Evolutionary conservation across 495 filamentous ascomycete genomes (phyloP).

Genomic region (Glarea lozoyensis): DNA sequence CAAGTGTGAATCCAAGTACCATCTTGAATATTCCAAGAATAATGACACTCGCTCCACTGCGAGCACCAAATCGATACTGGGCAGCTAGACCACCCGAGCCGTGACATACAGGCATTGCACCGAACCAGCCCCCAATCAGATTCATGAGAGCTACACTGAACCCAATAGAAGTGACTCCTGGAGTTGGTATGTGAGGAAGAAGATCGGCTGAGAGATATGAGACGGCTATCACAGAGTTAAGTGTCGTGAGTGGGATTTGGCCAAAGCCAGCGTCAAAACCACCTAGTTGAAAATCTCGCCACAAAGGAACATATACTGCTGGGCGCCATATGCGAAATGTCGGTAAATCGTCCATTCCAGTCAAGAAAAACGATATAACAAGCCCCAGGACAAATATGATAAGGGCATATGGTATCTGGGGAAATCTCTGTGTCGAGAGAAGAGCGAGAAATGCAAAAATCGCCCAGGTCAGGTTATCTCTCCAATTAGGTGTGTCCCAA

Average conservation of each 20-base stretch:
- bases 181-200: conserved; percentile 55
- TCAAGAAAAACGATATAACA: conserved; percentile 40
- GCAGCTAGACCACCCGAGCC: conserved; percentile 85
- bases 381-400: conserved; percentile 58
- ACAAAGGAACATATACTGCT: conserved; percentile 8
- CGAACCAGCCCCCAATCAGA: conserved; percentile 78
- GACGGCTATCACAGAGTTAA: conserved; percentile 87
- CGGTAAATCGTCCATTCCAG: conserved; percentile 18
- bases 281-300: conserved; percentile 16
- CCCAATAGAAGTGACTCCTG: conserved; percentile 64
- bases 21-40: conserved; percentile 72
- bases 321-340: conserved; percentile 18
- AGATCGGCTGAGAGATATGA: conserved; percentile 65
- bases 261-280: conserved; percentile 56
- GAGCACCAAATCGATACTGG: conserved; percentile 82
- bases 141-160: conserved; percentile 79
- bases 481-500: conserved; percentile 48
- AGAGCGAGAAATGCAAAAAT: conserved; percentile 61
- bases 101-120: conserved; percentile 92
- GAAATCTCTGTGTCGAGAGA: conserved; percentile 41
- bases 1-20: conserved; percentile 62
- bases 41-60: conserved; percentile 75
- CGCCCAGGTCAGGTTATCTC: conserved; percentile 68
- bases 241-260: conserved; percentile 79
- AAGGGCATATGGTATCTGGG: conserved; percentile 65